Conservation (phyloP, 257 asterid species). For the Capsicum pubescens region DNA sequence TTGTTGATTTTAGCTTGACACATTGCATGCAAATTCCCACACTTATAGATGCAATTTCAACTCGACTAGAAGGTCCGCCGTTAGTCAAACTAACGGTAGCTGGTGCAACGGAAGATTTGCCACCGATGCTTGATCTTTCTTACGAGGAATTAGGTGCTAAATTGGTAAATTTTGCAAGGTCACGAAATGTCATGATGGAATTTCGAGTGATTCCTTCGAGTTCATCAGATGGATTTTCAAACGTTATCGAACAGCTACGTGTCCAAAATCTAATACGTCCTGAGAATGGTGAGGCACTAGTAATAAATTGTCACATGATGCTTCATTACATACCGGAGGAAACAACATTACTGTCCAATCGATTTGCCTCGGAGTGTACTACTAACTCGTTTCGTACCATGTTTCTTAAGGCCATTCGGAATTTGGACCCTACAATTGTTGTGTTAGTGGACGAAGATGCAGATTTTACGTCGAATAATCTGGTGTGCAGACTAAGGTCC, state of each 20-base stretch:
- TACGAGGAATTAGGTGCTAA: constrained; percentile 78
- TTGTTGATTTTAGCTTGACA: constrained; percentile 82
- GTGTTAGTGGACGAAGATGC: constrained; percentile 88
- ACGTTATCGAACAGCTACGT: constrained; percentile 59
- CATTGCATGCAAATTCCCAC: constrained; percentile 99
- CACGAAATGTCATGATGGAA: constrained; percentile 64
- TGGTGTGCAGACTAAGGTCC: constrained; percentile 67
- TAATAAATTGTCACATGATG: constrained; percentile 89
- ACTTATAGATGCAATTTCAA: constrained; percentile 70
- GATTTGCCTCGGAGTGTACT: constrained; percentile 1
- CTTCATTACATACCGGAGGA: constrained; percentile 89
- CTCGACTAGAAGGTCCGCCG: constrained; percentile 66
- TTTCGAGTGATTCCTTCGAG: constrained; percentile 68
- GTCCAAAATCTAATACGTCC: constrained; percentile 53
- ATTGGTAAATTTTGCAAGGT: constrained; percentile 76
- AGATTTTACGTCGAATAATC: constrained; percentile 70
- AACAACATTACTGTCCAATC: constrained; percentile 42
- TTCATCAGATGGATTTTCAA: constrained; percentile 63
- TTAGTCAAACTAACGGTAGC: constrained; percentile 74
- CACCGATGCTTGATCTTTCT: constrained; percentile 78
- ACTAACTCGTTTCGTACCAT: constrained; percentile 44
- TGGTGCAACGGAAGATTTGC: constrained; percentile 64
- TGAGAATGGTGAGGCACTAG: constrained; percentile 66
- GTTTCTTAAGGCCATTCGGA: constrained; percentile 66
- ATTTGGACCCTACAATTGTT: constrained; percentile 63